A percentile compares a stretch with the other conserved stretches of the same genome.
These are phyloP conservation scores for Orbilia javanica DNA, from an alignment of 2,329 filamentous ascomycete species.

Conservation along the genomic window DNA sequence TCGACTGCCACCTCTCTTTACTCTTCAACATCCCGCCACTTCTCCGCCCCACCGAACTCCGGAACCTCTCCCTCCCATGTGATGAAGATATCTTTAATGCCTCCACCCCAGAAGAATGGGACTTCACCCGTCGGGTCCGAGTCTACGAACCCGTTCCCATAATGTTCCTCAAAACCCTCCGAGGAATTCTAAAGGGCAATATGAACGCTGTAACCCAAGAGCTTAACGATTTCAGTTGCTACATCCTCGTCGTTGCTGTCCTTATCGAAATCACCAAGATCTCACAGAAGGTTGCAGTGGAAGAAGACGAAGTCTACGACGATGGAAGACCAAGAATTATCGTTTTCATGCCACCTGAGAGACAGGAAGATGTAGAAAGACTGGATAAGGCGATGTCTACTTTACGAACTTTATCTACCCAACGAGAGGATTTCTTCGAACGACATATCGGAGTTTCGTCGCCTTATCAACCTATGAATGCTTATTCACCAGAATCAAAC, in stretches of 20 bases:
- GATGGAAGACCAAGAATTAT: slow-evolving; percentile 54
- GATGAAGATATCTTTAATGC: slow-evolving; percentile 62
- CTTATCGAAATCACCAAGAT: slow-evolving; percentile 62
- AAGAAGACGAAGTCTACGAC: slow-evolving; percentile 60
- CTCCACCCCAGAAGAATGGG: slow-evolving; percentile 60
- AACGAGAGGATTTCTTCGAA: slow-evolving; percentile 57
- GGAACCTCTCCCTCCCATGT: slow-evolving; percentile 61
- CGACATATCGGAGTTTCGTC: slow-evolving; percentile 52
- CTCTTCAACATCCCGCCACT: slow-evolving; percentile 62
- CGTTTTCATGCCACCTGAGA: slow-evolving; percentile 60
- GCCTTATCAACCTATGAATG: slow-evolving; percentile 45
- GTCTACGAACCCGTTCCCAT: slow-evolving; percentile 58
- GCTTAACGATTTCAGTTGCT: slow-evolving; percentile 60
- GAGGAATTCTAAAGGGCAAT: slow-evolving; percentile 60
- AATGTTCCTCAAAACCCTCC: slow-evolving; percentile 60
- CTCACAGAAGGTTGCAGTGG: slow-evolving; percentile 61
- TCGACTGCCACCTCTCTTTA: slow-evolving; percentile 61
- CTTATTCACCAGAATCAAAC: slow-evolving; percentile 55
- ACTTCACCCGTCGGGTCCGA: slow-evolving; percentile 58
- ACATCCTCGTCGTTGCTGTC: slow-evolving; percentile 61
- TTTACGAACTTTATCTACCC: slow-evolving; percentile 47
- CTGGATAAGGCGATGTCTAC: slow-evolving; percentile 56
- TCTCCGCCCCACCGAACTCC: slow-evolving; percentile 60
- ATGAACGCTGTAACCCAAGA: slow-evolving; percentile 60
- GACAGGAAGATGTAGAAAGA: slow-evolving; percentile 58